Base-by-base conservation (phyloP, 2,329 filamentous ascomycete genomes). In the Xylaria sp. region DNA sequence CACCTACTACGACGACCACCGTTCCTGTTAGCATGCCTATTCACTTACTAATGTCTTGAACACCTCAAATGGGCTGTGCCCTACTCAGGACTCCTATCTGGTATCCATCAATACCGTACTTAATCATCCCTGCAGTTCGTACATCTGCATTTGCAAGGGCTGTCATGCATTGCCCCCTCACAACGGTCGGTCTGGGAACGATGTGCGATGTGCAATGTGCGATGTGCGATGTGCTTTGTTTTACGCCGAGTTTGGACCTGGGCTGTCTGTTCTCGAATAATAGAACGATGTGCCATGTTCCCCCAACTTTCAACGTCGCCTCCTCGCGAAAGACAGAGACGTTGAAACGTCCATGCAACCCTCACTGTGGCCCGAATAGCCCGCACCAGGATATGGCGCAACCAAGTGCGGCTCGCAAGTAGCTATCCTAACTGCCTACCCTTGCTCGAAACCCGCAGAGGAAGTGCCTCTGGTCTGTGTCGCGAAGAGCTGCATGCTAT, bases 21-120 rank as follows among this genome's bases (percentile, higher is more conserved):
- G 18, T 48, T 50, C 29, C 10, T 50, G n/a, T 16, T 37, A 35
- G 29, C n/a, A 53, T n/a, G 13, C 40, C 16, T 35, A 53, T 44
- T 23, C 35, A 40, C 16, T 44, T 18, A 10, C 10, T 42, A n/a
- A n/a, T 13, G 16, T 16, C 40, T n/a, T 6, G 3, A n/a, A 50
- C 10, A n/a, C 40, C n/a, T 51, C 21, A n/a, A 61, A 60, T 10
- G 16, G n/a, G n/a, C 44, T 47, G 37, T n/a, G n/a, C n/a, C n/a
- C n/a, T n/a, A n/a, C n/a, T n/a, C n/a, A n/a, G n/a, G n/a, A n/a
- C n/a, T n/a, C n/a, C n/a, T 48, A 35, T 21, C 5, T 47, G 3
- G n/a, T 42, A 18, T 40, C 9, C 6, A n/a, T 21, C 8, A 5
- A 54, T 32, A 3, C 18, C n/a, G 50, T 51, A 50, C 47, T 25